These are phyloP conservation scores for Salix suchowensis DNA, from an alignment of 345 rosid genomes.

Conservation along the genomic window DNA sequence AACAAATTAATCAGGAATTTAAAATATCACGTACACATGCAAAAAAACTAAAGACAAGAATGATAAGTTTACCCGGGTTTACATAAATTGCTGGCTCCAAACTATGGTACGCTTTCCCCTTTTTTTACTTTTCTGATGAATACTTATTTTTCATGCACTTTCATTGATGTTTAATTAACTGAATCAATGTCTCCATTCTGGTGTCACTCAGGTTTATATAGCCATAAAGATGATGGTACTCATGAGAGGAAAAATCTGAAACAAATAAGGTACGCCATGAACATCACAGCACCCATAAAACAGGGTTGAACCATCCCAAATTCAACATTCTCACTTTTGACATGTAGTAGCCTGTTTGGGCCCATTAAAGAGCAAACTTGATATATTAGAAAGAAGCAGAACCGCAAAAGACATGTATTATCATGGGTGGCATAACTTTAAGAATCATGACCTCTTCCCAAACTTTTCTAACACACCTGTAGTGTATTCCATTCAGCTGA, in stretches of 20 bases:
- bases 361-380: not conserved
- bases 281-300: not conserved
- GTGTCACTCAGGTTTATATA: no score
- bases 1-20: not conserved
- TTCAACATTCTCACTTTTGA: not conserved
- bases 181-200: not conserved
- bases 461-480: not conserved
- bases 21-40: not conserved
- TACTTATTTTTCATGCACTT: not conserved
- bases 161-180: not conserved
- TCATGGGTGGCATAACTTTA: not conserved
- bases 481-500: not conserved
- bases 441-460: not conserved
- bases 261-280: not conserved
- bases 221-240: not conserved
- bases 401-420: not conserved
- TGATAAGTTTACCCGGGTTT: not conserved
- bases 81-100: not conserved
- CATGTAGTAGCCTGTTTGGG: not conserved
- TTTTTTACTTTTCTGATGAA: not conserved
- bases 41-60: not conserved
- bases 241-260: not conserved
- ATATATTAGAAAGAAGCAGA: not conserved
- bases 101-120: not conserved
- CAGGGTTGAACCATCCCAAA: not conserved